phyloP scores from a whole-genome alignment of 352 stramenopile genomes.

The Achlya hypogyna region DNA sequence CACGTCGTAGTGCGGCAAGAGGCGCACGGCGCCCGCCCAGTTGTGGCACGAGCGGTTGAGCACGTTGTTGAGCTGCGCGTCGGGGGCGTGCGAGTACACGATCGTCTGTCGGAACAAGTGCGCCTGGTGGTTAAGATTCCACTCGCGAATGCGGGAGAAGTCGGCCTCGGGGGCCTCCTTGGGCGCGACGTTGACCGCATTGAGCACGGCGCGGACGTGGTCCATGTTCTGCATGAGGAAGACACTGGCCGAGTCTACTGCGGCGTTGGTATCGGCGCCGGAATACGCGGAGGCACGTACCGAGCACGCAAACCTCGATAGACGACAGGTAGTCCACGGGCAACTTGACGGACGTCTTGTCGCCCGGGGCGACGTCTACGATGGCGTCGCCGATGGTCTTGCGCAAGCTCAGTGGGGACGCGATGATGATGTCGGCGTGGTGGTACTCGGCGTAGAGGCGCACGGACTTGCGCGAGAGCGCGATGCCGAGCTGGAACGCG shows the following conservation, averaged over 20 bases:
- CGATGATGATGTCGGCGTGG: slow-evolving; percentile 64
- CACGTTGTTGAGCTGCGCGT: slow-evolving; percentile 49
- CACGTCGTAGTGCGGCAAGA: slow-evolving; percentile 42
- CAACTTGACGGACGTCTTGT: slow-evolving; percentile 31
- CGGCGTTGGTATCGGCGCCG: not conserved
- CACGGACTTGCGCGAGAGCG: slow-evolving; percentile 51
- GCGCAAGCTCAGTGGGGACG: slow-evolving; percentile 55
- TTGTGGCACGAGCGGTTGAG: slow-evolving; percentile 56
- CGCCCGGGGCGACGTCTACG: slow-evolving; percentile 30
- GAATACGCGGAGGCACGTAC: not conserved
- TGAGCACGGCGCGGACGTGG: slow-evolving; percentile 53
- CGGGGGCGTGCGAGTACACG: slow-evolving; percentile 49
- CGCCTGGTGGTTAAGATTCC: slow-evolving; percentile 58
- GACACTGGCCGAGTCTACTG: slow-evolving; percentile 63
- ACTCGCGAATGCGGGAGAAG: slow-evolving; percentile 62
- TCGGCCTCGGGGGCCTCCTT: slow-evolving; percentile 63
- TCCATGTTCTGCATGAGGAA: slow-evolving; percentile 79
- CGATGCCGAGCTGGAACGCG: slow-evolving; percentile 67
- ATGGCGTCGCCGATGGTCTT: slow-evolving; percentile 65
- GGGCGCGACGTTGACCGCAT: slow-evolving; percentile 49
- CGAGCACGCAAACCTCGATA: slow-evolving; percentile 60
- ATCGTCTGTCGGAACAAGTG: slow-evolving; percentile 69
- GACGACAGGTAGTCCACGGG: slow-evolving; percentile 61
- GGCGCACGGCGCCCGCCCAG: slow-evolving; percentile 40
- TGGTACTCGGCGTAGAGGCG: slow-evolving; percentile 76